Evolutionary conservation across 1,139 yeast species (phyloP).

Genomic region (Kazachstania sp.): DNA sequence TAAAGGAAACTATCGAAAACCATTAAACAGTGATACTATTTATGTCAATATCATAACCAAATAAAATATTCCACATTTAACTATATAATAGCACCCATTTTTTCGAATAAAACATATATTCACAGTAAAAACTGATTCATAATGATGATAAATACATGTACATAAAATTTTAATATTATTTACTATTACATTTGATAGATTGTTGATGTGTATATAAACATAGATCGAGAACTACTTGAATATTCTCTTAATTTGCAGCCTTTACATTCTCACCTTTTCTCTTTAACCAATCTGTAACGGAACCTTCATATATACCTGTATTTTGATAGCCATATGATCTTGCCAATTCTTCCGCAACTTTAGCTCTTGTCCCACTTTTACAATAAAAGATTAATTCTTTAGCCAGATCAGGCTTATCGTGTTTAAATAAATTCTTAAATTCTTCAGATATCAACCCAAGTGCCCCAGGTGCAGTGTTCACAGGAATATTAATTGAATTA

Average conservation of each 20-base stretch:
- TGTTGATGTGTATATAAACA: background rate
- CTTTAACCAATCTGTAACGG: slow-evolving; percentile 76
- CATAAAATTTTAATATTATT: background rate
- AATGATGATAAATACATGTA: background rate
- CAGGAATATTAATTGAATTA: slow-evolving; percentile 77
- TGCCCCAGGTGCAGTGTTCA: slow-evolving; percentile 89
- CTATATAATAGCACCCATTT: too few relatives aligned
- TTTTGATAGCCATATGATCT: slow-evolving; percentile 79
- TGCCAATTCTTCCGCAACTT: slow-evolving; percentile 88
- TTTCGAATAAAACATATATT: too few relatives aligned
- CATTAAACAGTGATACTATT: slow-evolving; percentile 8
- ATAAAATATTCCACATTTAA: too few relatives aligned
- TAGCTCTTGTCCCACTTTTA: slow-evolving; percentile 84
- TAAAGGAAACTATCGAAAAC: slow-evolving; percentile 53
- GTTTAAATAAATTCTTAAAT: slow-evolving; percentile 72
- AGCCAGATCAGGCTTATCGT: slow-evolving; percentile 64
- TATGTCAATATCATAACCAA: too few relatives aligned
- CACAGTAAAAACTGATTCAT: too few relatives aligned
- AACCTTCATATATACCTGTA: slow-evolving; percentile 73
- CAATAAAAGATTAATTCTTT: slow-evolving; percentile 84
- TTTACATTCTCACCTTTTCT: slow-evolving; percentile 30
- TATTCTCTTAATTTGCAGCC: slow-evolving; percentile 1
- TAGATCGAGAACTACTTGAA: too few relatives aligned
- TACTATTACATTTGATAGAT: background rate
- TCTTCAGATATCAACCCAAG: slow-evolving; percentile 70